Evolutionary conservation across 208 protist species (phyloP), one percentile per base, ranked within the genome.

Genomic region (Vickermania spadyakhi): DNA sequence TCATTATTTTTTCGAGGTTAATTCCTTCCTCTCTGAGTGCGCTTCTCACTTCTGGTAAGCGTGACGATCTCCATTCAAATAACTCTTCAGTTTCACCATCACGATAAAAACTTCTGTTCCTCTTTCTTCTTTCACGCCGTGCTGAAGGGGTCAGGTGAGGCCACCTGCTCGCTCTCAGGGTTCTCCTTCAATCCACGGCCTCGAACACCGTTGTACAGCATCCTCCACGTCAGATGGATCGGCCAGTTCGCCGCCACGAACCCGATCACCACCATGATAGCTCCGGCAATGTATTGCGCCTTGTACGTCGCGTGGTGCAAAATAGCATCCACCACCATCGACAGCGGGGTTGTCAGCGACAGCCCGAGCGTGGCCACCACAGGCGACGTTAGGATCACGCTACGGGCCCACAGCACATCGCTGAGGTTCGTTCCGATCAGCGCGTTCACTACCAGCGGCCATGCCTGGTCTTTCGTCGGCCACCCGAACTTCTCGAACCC

Each of bases 401-500:
- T 91, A 4, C 78, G 79, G 1, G 89, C 88, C 92, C 89, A 96
- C 53, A 96, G 70, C 23, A 95, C 79, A 62, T 97, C 92, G 64
- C 84, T 93, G 21, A 96, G 75, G 62, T 94, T 94, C 2, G 90
- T 96, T 7, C 89, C 88, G 36, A 96, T 82, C 2, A 93, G 60
- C 5, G 89, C 64, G 60, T 96, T 97, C 26, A 92, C 25, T 54
- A 83, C 31, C 23, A 95, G 60, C n/a, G 78, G 75, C 77, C 74
- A 84, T 27, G 94, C 75, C 60, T 89, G 83, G 11, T 58, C 28
- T 53, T 51, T 28, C 0, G 60, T 72, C 3, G 92, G 92, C 61
- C 71, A 75, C 28, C 67, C 28, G 62, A 96, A 96, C 23, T 30
- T 26, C 72, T 97, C 92, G 26, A 73, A 66, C 0, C 74, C 74